These are phyloP conservation scores for Quercus tomentella DNA, from an alignment of 331 rosid genomes.

Conservation along the genomic window DNA sequence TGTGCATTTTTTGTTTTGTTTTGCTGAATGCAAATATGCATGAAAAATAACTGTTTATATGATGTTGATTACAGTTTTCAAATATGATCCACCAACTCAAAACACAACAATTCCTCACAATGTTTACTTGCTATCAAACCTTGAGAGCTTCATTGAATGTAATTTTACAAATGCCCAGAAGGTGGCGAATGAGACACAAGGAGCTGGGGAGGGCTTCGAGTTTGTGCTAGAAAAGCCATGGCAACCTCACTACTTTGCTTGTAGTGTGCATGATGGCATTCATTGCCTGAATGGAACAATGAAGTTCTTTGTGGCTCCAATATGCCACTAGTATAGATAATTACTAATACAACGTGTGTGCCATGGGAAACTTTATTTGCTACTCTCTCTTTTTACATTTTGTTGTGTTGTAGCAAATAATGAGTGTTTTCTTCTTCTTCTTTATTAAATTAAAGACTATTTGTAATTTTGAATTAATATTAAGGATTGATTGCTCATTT, in stretches of 20 bases:
- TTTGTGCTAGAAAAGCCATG: constrained; percentile 19
- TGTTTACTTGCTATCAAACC: constrained; percentile 45
- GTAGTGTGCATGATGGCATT: too few relatives aligned
- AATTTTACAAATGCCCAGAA: constrained; percentile 36
- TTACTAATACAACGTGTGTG: too few relatives aligned
- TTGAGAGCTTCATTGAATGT: constrained; percentile 46
- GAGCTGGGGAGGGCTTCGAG: constrained; percentile 53
- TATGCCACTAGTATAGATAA: neutral
- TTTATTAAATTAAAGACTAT: too few relatives aligned
- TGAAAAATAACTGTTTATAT: neutral
- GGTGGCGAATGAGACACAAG: constrained; percentile 43
- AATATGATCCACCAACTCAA: constrained; percentile 54
- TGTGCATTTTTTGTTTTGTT: neutral
- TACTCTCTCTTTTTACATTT: neutral
- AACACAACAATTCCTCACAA: constrained; percentile 44
- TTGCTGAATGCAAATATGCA: neutral
- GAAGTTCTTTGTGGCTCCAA: constrained; percentile 70
- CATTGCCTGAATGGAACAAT: constrained; percentile 8
- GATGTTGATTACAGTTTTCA: constrained; percentile 47
- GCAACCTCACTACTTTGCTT: too few relatives aligned
- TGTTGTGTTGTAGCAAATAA: too few relatives aligned
- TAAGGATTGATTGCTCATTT: too few relatives aligned
- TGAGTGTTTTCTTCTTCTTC: too few relatives aligned
- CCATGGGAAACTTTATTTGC: neutral
- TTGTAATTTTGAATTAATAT: too few relatives aligned